Evolutionary conservation across 257 asterid genomes (phyloP).

Genomic region (Petunia axillaris): DNA sequence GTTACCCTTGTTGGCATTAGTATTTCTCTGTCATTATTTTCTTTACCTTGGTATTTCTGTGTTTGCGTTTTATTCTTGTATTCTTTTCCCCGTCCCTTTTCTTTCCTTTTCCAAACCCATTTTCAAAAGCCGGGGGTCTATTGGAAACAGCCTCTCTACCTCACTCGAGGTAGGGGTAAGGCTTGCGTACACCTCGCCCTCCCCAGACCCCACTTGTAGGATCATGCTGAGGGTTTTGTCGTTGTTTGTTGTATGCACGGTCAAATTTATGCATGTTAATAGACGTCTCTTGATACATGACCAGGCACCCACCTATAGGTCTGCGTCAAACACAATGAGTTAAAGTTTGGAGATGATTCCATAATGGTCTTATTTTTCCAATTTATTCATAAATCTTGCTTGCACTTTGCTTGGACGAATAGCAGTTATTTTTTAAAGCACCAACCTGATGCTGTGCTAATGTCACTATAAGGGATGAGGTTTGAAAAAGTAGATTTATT

Average conservation of each 20-base stretch:
- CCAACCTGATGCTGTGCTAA: background rate
- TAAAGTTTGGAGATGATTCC: background rate
- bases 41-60: too few relatives aligned
- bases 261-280: background rate
- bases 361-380: background rate
- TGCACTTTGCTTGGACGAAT: background rate
- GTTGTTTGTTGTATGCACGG: background rate
- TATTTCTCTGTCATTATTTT: too few relatives aligned
- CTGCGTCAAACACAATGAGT: background rate
- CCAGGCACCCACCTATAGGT: background rate
- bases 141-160: too few relatives aligned
- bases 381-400: background rate
- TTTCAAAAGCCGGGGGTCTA: too few relatives aligned
- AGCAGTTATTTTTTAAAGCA: background rate
- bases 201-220: too few relatives aligned
- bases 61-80: too few relatives aligned
- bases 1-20: too few relatives aligned
- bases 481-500: background rate
- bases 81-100: too few relatives aligned
- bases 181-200: too few relatives aligned
- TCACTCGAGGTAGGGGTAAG: too few relatives aligned
- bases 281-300: background rate
- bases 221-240: too few relatives aligned
- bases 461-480: background rate
- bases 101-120: background rate